Evolutionary conservation across 1,284 basidiomycete species (phyloP).

Genomic region (Leccinum solheimii): DNA sequence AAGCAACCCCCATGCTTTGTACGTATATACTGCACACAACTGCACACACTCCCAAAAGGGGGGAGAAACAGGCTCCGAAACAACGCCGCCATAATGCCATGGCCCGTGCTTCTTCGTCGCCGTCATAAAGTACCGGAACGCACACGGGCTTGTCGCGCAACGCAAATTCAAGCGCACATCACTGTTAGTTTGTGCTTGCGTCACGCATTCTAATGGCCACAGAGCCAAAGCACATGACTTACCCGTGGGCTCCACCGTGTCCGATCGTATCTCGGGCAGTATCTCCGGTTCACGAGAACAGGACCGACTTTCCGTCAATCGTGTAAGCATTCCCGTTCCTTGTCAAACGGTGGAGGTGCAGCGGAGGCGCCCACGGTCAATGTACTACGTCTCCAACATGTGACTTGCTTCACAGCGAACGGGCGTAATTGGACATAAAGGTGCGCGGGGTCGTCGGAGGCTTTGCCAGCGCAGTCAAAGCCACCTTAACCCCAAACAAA

Average conservation of each 20-base stretch:
- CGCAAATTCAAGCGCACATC: background rate
- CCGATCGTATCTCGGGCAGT: slow-evolving; percentile 11
- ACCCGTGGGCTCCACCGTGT: background rate
- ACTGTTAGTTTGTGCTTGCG: background rate
- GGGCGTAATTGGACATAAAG: slow-evolving; percentile 7
- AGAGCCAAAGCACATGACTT: slow-evolving; percentile 2
- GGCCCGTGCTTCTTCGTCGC: background rate
- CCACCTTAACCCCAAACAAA: slow-evolving; percentile 28
- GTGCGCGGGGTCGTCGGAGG: background rate
- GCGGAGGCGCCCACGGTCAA: slow-evolving; percentile 1
- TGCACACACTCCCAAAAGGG: background rate
- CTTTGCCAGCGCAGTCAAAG: slow-evolving; percentile 14
- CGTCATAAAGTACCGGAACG: background rate
- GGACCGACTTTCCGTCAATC: background rate
- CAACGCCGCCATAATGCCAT: background rate
- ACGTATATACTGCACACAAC: slow-evolving; percentile 6
- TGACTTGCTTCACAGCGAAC: background rate
- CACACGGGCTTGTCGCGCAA: background rate
- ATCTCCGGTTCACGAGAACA: background rate
- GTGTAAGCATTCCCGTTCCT: background rate
- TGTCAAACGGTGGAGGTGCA: background rate
- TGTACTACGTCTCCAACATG: background rate
- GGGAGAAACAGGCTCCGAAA: background rate
- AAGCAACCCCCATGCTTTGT: background rate
- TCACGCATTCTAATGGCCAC: background rate